Percentiles rank a stretch among this genome's conserved stretches.
phyloP scores from a whole-genome alignment of 225 moss, liverwort and hornwort genomes.

The Pleurozium schreberi region DNA sequence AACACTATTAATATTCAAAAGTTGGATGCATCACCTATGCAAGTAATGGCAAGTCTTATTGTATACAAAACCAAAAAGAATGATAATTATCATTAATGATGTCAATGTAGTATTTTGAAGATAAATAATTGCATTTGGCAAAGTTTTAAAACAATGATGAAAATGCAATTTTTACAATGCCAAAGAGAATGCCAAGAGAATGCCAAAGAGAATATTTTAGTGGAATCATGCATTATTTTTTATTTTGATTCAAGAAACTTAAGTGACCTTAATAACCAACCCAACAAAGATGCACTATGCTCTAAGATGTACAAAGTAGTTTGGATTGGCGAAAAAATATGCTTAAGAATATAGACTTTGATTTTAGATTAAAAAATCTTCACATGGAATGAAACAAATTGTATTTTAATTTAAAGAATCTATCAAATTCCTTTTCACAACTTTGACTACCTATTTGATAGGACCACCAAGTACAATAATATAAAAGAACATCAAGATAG shows the following conservation, averaged over 20 bases:
- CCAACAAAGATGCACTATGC: not conserved
- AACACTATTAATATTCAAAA: not conserved
- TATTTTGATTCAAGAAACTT: rapidly evolving
- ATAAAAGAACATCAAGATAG: rapidly evolving
- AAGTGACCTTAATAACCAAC: not conserved
- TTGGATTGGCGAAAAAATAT: not conserved
- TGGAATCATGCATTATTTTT: not conserved
- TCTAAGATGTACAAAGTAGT: not conserved
- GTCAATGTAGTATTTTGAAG: not conserved
- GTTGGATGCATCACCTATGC: not conserved
- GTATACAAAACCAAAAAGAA: not conserved
- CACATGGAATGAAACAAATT: not conserved
- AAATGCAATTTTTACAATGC: not conserved
- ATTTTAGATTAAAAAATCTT: not conserved
- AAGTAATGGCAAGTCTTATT: not conserved
- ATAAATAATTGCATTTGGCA: not conserved
- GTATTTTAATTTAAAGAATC: too few relatives aligned
- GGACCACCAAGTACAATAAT: not conserved
- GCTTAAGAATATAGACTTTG: not conserved
- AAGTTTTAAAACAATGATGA: not conserved
- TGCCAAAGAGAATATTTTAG: not conserved
- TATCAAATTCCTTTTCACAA: not conserved
- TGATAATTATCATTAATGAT: not conserved
- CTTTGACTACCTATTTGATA: not conserved
- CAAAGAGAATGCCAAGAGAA: not conserved